Conservation (phyloP, 140 eudicot genomes). For the Eryngium alpinum region DNA sequence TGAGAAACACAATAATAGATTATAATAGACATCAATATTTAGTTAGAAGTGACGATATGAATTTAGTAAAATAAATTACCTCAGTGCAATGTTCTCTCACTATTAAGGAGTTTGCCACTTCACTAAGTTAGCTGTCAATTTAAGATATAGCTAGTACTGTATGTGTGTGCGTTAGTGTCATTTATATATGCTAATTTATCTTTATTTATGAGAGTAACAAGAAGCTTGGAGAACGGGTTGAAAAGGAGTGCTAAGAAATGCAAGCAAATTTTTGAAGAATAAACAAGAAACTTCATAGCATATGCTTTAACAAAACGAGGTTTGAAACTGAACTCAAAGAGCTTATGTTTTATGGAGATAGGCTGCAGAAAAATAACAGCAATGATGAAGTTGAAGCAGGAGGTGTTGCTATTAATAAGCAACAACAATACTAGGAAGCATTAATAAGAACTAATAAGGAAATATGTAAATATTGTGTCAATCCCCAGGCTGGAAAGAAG, state of each 20-base stretch:
- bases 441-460: slow-evolving; percentile 49
- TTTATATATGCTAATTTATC: too few relatives aligned
- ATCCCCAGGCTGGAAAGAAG: slow-evolving; percentile 53
- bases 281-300: slow-evolving; percentile 42
- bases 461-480: slow-evolving; percentile 47
- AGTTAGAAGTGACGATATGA: too few relatives aligned
- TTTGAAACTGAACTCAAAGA: slow-evolving; percentile 55
- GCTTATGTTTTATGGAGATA: slow-evolving; percentile 28
- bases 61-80: too few relatives aligned
- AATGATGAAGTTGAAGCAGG: slow-evolving; percentile 2
- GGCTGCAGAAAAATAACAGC: slow-evolving; percentile 14
- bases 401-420: too few relatives aligned
- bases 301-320: slow-evolving; percentile 40
- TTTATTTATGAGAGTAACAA: slow-evolving; percentile 32
- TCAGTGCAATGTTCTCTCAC: too few relatives aligned
- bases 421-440: slow-evolving; percentile 54
- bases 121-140: too few relatives aligned
- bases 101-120: too few relatives aligned
- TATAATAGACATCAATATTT: too few relatives aligned
- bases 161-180: too few relatives aligned
- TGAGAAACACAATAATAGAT: too few relatives aligned
- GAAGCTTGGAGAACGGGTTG: slow-evolving; percentile 73
- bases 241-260: slow-evolving; percentile 70
- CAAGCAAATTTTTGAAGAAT: slow-evolving; percentile 75
- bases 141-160: too few relatives aligned